Conservation (phyloP, 768 basidiomycete species). For the Trametes cinnabarina region DNA sequence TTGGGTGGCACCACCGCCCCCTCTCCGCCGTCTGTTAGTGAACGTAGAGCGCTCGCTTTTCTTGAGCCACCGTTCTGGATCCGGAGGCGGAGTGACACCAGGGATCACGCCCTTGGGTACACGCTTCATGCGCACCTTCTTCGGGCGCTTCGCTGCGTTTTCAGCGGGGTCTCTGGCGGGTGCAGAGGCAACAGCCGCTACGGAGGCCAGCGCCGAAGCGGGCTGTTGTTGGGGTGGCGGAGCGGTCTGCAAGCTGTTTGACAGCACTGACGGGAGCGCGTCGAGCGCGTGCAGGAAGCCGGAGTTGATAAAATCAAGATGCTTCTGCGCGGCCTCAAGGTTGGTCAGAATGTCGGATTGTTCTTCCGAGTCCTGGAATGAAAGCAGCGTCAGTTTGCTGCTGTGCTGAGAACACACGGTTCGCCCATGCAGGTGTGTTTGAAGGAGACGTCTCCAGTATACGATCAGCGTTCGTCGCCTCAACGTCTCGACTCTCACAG, state of each 20-base stretch:
- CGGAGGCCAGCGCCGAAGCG: slow-evolving; percentile 24
- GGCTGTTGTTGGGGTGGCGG: slow-evolving; percentile 53
- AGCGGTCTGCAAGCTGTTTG: slow-evolving; percentile 55
- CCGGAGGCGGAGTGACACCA: slow-evolving; percentile 78
- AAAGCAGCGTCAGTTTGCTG: slow-evolving; percentile 15
- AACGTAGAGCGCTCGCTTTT: slow-evolving; percentile 73
- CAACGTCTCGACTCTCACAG: not conserved
- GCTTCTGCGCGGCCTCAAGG: slow-evolving; percentile 74
- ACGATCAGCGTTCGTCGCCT: not conserved
- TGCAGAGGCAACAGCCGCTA: slow-evolving; percentile 5
- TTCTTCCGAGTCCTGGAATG: slow-evolving; percentile 74
- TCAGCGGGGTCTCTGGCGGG: slow-evolving; percentile 18
- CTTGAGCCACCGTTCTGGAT: slow-evolving; percentile 88
- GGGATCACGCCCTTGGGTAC: slow-evolving; percentile 74
- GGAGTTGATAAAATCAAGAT: slow-evolving; percentile 79
- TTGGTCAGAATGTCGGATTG: slow-evolving; percentile 86
- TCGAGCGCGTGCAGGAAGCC: slow-evolving; percentile 67
- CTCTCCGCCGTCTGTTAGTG: slow-evolving; percentile 48
- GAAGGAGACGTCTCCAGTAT: not conserved
- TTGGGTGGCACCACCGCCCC: slow-evolving; percentile 62
- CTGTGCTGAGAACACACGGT: not conserved
- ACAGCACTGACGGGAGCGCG: slow-evolving; percentile 50
- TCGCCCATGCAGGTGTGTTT: not conserved
- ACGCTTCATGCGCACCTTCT: slow-evolving; percentile 60
- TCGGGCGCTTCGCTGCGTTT: slow-evolving; percentile 28